These are phyloP conservation scores for Moringa oleifera DNA, from an alignment of 345 rosid species.

Conservation along the genomic window DNA sequence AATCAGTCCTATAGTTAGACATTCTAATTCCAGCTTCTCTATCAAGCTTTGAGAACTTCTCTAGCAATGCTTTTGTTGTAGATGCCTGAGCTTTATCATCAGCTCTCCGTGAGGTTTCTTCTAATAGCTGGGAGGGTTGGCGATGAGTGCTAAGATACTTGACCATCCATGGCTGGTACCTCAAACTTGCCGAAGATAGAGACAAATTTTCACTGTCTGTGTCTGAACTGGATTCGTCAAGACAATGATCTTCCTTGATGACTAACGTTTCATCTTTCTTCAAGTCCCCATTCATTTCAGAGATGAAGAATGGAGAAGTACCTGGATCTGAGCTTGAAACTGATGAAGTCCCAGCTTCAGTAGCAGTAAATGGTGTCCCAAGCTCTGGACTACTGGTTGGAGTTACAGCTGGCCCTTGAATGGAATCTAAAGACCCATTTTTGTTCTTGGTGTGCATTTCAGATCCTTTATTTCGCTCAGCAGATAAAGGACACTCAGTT, in stretches of 20 bases:
- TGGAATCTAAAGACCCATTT: constrained; percentile 41
- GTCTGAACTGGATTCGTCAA: constrained; percentile 68
- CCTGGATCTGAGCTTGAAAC: constrained; percentile 94
- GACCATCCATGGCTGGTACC: constrained; percentile 86
- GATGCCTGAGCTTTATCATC: constrained; percentile 37
- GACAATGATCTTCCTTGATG: constrained; percentile 48
- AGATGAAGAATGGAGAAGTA: constrained; percentile 73
- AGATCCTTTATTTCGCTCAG: constrained; percentile 45
- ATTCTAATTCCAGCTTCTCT: constrained; percentile 47
- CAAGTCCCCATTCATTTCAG: constrained; percentile 50
- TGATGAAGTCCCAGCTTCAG: constrained; percentile 94
- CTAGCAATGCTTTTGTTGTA: constrained; percentile 48
- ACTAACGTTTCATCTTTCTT: constrained; percentile 62
- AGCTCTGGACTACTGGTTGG: constrained; percentile 95
- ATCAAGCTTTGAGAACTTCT: constrained; percentile 63
- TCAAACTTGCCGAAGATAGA: constrained; percentile 67
- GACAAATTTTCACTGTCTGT: constrained; percentile 75
- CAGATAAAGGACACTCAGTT: constrained; percentile 28
- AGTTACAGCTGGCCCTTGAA: constrained; percentile 72
- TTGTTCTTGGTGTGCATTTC: constrained; percentile 36
- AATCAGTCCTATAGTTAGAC: constrained; percentile 45
- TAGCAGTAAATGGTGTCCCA: constrained; percentile 90
- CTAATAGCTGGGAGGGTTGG: constrained; percentile 43
- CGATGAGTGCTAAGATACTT: constrained; percentile 47
- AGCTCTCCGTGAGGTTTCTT: constrained; percentile 47